A percentile compares a stretch with the other conserved stretches of the same genome.
phyloP scores from a whole-genome alignment of 2,329 filamentous ascomycete species.

The Xylaria sp. region DNA sequence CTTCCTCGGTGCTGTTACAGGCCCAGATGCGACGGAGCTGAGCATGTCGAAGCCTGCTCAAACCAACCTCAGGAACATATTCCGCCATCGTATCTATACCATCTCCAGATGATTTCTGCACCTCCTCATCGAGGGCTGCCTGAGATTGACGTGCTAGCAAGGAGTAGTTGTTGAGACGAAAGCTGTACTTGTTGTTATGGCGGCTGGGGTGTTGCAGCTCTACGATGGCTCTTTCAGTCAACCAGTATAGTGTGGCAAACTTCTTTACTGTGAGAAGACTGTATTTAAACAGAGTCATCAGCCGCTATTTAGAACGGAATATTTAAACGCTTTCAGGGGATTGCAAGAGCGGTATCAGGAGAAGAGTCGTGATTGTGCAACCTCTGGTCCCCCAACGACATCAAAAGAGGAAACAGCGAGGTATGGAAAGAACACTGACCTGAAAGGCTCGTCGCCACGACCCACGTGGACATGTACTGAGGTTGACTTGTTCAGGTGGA shows the following conservation, averaged over 20 bases:
- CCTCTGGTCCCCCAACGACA: neutral
- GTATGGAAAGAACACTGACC: neutral
- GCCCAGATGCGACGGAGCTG: conserved; percentile 40
- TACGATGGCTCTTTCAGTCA: conserved; percentile 38
- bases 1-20: conserved; percentile 25
- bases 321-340: neutral
- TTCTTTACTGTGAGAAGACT: conserved; percentile 44
- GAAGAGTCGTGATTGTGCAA: neutral
- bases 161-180: conserved; percentile 25
- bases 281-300: neutral
- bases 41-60: neutral
- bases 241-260: conserved; percentile 37
- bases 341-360: neutral
- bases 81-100: conserved; percentile 14
- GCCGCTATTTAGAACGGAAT: neutral
- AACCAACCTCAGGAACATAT: conserved; percentile 29
- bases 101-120: neutral
- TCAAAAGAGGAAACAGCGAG: neutral
- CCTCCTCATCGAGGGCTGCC: neutral
- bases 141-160: conserved; percentile 11
- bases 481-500: conserved; percentile 41
- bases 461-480: conserved; percentile 45
- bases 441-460: conserved; percentile 42
- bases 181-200: conserved; percentile 24
- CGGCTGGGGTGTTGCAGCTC: conserved; percentile 43